phyloP scores from a whole-genome alignment of 2,329 filamentous ascomycete species.

The Rhinocladiella mackenziei region DNA sequence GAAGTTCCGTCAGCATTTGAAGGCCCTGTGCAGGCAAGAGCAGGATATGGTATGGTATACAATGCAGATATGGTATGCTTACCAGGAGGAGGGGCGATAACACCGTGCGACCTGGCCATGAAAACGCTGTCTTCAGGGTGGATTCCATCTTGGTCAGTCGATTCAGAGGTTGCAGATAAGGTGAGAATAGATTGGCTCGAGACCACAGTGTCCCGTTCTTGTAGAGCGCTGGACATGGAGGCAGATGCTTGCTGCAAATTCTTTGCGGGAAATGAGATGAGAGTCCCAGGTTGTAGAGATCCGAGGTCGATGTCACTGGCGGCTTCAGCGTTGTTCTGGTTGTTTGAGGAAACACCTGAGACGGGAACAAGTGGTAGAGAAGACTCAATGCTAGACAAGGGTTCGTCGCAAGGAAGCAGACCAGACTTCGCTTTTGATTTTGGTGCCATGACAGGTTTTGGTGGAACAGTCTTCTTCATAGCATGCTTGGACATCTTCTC shows the following conservation, averaged over 20 bases:
- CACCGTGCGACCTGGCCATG: neutral
- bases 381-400: constrained; percentile 16
- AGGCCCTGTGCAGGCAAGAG: neutral
- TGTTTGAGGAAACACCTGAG: neutral
- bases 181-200: neutral
- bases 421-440: too few species aligned
- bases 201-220: neutral
- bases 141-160: neutral
- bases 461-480: neutral
- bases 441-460: neutral
- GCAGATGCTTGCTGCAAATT: neutral
- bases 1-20: neutral
- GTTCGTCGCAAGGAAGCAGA: too few species aligned
- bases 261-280: constrained; percentile 2
- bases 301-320: constrained; percentile 6
- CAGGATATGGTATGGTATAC: neutral
- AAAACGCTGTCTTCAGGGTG: constrained; percentile 13
- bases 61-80: neutral
- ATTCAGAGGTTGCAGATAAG: neutral
- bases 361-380: constrained; percentile 7
- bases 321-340: neutral
- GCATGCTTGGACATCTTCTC: too few species aligned
- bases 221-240: too few species aligned
- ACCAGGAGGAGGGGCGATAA: neutral
- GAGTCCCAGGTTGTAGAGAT: constrained; percentile 2